Base-by-base conservation (phyloP, 306 rosid genomes). In the Hylodesmum podocarpum region DNA sequence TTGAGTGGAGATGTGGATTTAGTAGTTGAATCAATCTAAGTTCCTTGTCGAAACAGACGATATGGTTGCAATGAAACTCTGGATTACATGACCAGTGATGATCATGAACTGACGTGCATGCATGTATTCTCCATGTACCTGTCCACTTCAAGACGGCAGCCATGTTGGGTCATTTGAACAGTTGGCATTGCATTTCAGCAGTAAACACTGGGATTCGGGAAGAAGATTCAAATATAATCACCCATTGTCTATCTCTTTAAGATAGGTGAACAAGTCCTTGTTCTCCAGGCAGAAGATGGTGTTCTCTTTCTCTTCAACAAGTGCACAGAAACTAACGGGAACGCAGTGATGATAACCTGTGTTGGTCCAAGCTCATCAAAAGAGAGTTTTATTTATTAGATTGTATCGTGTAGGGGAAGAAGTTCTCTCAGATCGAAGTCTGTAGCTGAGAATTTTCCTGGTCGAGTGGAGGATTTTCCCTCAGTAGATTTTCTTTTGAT, bases 401-500 rank as follows among this genome's bases (percentile, higher is more conserved):
- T 62, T 62, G 28, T 18, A 33, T 33, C 68, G 1, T 62, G 27
- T 62, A 33, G 28, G 46, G 28, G 44, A 34, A 33, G 44, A 34
- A 62, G 68, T 18, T 62, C 68, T 62, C 68, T 62, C 46, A 62
- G 46, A 62, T 62, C 34, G 18, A 62, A 62, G 68, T 33, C 68
- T 16, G 68, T 62, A 4, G 46, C 46, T 33, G 68, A 62, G n/a
- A 62, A 16, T 16, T 62, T 62, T 62, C 68, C 67, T 33, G 74
- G 80, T 10, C 21, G 37, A 57, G 62, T 83, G 8, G 66, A 80
- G 78, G 83, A 72, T 44, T 77, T 83, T 34, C 83, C 70, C 11
- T 55, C 19, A 1, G 16, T 57, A 53, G 84, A 86, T 69, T 86
- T 83, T 74, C 83, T 83, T 69, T 31, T 83, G 43, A 71, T 83